A percentile compares a stretch with the other conserved stretches of the same genome.
These are phyloP conservation scores for Beauveria sp. DNA, from an alignment of 2,329 filamentous ascomycete genomes.

Conservation along the genomic window DNA sequence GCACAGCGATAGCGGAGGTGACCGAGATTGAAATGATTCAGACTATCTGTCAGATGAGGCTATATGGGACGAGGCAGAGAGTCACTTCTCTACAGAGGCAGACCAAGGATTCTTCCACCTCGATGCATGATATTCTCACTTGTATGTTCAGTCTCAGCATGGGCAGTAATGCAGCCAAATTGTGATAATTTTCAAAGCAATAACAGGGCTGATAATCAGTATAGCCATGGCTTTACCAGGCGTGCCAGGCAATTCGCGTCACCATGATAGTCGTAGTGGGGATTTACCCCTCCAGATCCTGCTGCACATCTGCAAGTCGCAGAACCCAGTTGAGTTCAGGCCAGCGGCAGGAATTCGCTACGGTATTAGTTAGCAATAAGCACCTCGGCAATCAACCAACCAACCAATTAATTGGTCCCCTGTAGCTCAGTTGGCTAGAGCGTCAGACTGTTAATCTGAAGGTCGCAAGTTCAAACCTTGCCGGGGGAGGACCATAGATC, in stretches of 20 bases:
- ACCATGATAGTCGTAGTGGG: not conserved
- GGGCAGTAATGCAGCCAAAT: too few relatives aligned
- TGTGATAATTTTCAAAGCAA: too few relatives aligned
- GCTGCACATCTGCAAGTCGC: not conserved
- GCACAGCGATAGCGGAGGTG: not conserved
- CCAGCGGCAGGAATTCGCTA: not conserved
- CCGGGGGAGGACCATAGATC: constrained; percentile 17
- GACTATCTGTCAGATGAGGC: not conserved
- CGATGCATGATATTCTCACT: too few relatives aligned
- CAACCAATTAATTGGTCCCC: constrained; percentile 1
- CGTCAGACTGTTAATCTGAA: constrained; percentile 18
- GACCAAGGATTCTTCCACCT: too few relatives aligned
- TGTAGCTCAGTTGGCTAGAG: constrained; percentile 13
- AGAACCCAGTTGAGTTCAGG: too few relatives aligned
- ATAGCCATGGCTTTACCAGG: too few relatives aligned
- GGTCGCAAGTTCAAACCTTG: constrained; percentile 24
- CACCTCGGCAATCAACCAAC: too few relatives aligned
- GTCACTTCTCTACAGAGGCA: not conserved
- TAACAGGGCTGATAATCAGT: too few relatives aligned
- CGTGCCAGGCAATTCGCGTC: not conserved
- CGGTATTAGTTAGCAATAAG: not conserved
- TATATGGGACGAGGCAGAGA: not conserved
- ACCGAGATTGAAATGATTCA: not conserved
- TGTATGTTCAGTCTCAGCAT: too few relatives aligned
- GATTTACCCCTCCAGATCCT: not conserved